These are phyloP conservation scores for Coniophora puteana DNA, from an alignment of 1,284 basidiomycete species.

Conservation along the genomic window DNA sequence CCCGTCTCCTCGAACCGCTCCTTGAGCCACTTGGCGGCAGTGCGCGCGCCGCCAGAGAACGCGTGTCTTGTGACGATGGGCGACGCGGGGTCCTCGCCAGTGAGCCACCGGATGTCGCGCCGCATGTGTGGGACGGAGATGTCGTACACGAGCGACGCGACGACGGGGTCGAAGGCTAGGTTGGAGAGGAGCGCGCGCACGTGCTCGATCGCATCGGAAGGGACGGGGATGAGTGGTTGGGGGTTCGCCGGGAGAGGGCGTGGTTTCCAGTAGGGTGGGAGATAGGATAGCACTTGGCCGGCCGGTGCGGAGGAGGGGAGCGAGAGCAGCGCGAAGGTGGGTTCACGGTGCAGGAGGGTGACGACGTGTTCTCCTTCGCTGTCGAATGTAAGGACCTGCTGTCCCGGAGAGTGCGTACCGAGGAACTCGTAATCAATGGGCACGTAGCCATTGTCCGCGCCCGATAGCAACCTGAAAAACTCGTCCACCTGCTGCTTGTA, in stretches of 20 bases:
- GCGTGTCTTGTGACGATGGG: constrained; percentile 74
- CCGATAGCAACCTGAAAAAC: constrained; percentile 28
- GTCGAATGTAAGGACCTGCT: constrained; percentile 4
- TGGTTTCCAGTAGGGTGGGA: constrained; percentile 63
- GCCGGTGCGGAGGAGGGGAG: constrained; percentile 34
- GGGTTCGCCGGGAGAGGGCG: constrained; percentile 47
- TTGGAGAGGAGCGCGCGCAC: constrained; percentile 45
- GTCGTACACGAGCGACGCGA: constrained; percentile 60
- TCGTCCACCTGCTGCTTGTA: constrained; percentile 27
- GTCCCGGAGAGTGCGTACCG: constrained; percentile 19
- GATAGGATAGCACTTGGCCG: constrained; percentile 40
- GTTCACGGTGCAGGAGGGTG: constrained; percentile 36
- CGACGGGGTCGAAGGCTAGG: constrained; percentile 54
- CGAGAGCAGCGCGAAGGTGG: constrained; percentile 43
- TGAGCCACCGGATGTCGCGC: constrained; percentile 73
- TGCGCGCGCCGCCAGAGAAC: constrained; percentile 64
- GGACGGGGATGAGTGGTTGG: constrained; percentile 47
- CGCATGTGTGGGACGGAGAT: constrained; percentile 62
- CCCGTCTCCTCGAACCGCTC: constrained; percentile 67
- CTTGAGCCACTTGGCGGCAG: constrained; percentile 77
- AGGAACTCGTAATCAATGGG: constrained; percentile 10
- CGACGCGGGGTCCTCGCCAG: constrained; percentile 70
- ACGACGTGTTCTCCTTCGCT: constrained; percentile 34
- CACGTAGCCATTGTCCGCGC: constrained; percentile 15
- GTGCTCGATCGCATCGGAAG: constrained; percentile 42